Conservation (phyloP, 164 flowering plant genomes). For the Vitis amurensis region DNA sequence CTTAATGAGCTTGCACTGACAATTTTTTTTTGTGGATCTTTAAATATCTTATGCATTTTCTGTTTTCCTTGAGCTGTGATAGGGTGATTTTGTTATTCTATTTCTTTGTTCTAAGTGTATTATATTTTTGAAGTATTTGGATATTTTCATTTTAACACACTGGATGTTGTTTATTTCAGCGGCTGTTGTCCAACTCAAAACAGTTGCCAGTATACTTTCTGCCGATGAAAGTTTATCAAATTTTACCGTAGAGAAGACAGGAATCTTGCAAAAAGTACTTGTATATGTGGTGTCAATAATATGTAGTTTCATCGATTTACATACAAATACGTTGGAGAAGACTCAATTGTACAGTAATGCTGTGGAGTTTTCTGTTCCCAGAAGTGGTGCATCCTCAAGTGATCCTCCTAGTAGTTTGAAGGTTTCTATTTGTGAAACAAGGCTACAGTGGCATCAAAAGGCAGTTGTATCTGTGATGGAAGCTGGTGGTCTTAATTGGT, state of each 20-base stretch:
- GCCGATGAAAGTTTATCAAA: constrained; percentile 57
- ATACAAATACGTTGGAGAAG: constrained; percentile 36
- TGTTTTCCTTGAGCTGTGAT: too few species aligned
- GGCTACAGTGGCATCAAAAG: constrained; percentile 75
- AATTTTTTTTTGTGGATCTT: too few species aligned
- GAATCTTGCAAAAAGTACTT: constrained; percentile 69
- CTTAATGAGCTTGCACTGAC: too few species aligned
- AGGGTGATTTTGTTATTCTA: neutral
- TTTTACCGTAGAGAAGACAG: constrained; percentile 42
- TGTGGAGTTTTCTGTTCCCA: constrained; percentile 26
- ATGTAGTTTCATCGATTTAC: constrained; percentile 62
- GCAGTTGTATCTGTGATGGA: constrained; percentile 91
- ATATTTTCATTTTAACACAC: constrained; percentile 2
- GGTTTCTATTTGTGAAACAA: constrained; percentile 34
- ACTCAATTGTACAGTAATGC: constrained; percentile 28
- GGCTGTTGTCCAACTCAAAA: constrained; percentile 84
- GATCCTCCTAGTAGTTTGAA: constrained; percentile 34
- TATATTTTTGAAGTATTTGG: too few species aligned
- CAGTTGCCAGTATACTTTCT: constrained; percentile 57
- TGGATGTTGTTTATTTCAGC: constrained; percentile 50
- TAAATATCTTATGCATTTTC: too few species aligned
- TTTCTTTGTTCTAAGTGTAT: too few species aligned
- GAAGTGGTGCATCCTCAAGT: constrained; percentile 14
- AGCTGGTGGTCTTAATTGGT: constrained; percentile 99
- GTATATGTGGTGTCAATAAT: constrained; percentile 65